Conservation (phyloP, 1,284 basidiomycete genomes). For the Chalciporus sp. region DNA sequence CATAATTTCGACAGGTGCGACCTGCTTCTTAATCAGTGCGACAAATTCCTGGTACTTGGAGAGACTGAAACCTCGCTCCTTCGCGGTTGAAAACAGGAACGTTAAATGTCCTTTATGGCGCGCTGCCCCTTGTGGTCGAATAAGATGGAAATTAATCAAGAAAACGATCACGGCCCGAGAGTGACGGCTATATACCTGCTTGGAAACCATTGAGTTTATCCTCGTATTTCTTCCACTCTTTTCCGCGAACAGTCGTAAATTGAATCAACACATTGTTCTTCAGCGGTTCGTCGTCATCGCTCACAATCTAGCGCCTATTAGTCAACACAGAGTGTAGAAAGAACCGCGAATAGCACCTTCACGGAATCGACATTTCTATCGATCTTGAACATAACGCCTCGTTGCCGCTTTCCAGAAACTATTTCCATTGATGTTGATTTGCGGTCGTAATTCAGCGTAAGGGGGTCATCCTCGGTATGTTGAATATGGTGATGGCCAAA, state of each 20-base stretch:
- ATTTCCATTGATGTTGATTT: slow-evolving; percentile 11
- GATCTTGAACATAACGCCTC: slow-evolving; percentile 17
- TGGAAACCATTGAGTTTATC: slow-evolving; percentile 22
- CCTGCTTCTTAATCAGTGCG: slow-evolving; percentile 12
- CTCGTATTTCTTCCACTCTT: slow-evolving; percentile 17
- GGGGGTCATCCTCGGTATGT: slow-evolving; percentile 12
- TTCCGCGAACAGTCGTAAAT: slow-evolving; percentile 13
- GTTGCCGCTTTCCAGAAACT: slow-evolving; percentile 7
- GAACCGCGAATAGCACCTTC: slow-evolving; percentile 16
- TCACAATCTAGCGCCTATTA: slow-evolving; percentile 25
- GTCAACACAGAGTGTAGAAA: background rate
- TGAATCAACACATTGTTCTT: slow-evolving; percentile 26
- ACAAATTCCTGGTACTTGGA: slow-evolving; percentile 30
- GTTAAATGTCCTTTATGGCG: slow-evolving; percentile 15
- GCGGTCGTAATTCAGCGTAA: slow-evolving; percentile 20
- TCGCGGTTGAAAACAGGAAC: slow-evolving; percentile 27
- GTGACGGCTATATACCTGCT: slow-evolving; percentile 19
- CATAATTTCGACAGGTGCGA: slow-evolving; percentile 1
- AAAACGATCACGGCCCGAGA: background rate
- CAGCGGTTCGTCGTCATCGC: slow-evolving; percentile 10
- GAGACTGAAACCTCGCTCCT: slow-evolving; percentile 13
- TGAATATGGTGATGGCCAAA: slow-evolving; percentile 25
- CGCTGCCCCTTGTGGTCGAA: slow-evolving; percentile 15
- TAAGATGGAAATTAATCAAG: slow-evolving; percentile 2
- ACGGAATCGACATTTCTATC: slow-evolving; percentile 14